A percentile compares a stretch with the other conserved stretches of the same genome.
phyloP scores from a whole-genome alignment of 1,284 basidiomycete genomes.

The Athelia psychrophila region DNA sequence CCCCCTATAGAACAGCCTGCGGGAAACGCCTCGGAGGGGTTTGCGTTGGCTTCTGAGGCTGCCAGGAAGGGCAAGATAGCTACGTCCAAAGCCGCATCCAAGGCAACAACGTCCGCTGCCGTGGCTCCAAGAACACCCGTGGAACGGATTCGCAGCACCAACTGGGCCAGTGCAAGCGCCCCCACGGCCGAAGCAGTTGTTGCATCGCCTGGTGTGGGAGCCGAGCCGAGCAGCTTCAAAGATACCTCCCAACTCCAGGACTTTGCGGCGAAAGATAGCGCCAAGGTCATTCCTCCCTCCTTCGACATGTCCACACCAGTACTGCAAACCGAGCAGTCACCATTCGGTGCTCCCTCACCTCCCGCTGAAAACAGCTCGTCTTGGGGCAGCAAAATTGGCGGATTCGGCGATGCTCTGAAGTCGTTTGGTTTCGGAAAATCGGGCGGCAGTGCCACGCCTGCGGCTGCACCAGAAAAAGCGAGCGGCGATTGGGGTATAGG shows the following conservation, averaged over 20 bases:
- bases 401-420: neutral
- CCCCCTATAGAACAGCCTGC: neutral
- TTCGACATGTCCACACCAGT: no score
- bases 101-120: neutral
- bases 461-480: neutral
- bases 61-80: conserved; percentile 1
- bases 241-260: no score
- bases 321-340: neutral
- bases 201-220: no score
- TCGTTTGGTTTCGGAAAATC: neutral
- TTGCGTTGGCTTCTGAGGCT: neutral
- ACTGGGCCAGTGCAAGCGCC: conserved; percentile 2
- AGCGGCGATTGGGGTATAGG: neutral
- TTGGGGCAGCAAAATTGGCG: neutral
- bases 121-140: neutral
- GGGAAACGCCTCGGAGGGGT: neutral
- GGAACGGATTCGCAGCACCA: neutral
- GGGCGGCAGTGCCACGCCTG: neutral
- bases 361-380: neutral
- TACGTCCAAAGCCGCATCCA: conserved; percentile 5
- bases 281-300: no score
- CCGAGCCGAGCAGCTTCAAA: no score
- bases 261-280: no score
- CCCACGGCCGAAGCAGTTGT: no score
- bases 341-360: neutral